phyloP scores from a whole-genome alignment of 345 rosid species.

The Citrus unshiu region DNA sequence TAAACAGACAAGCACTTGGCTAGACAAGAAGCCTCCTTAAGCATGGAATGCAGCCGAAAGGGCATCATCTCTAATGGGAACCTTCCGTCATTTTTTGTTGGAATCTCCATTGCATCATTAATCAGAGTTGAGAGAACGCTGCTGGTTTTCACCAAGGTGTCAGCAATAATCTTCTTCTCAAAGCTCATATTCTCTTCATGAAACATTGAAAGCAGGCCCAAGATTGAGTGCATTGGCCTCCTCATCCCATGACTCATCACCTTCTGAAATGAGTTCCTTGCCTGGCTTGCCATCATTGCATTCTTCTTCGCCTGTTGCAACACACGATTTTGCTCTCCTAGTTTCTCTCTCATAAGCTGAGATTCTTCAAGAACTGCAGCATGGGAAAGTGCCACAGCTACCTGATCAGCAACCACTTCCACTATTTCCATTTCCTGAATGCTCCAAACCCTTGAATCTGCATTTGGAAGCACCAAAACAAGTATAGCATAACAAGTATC shows the following conservation, averaged over 20 bases:
- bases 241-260: constrained; percentile 97
- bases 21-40: constrained; percentile 82
- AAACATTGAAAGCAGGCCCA: constrained; percentile 84
- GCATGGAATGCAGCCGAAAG: constrained; percentile 68
- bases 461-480: constrained; percentile 72
- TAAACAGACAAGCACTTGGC: constrained; percentile 77
- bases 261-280: constrained; percentile 86
- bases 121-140: constrained; percentile 73
- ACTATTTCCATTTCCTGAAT: constrained; percentile 74
- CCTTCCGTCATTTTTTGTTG: constrained; percentile 65
- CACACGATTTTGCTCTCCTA: constrained; percentile 67
- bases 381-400: constrained; percentile 94
- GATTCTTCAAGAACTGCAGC: constrained; percentile 97
- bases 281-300: constrained; percentile 96
- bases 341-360: constrained; percentile 78
- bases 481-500: constrained; percentile 78
- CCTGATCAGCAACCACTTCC: constrained; percentile 97
- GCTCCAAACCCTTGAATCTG: constrained; percentile 56
- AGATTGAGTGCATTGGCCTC: constrained; percentile 90
- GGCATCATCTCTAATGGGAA: constrained; percentile 59
- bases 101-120: constrained; percentile 76
- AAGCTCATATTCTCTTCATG: constrained; percentile 52
- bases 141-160: constrained; percentile 67
- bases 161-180: constrained; percentile 62
- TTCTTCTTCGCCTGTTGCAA: constrained; percentile 74